Conservation (phyloP, 306 rosid genomes). For the Medicago ruthenica region DNA sequence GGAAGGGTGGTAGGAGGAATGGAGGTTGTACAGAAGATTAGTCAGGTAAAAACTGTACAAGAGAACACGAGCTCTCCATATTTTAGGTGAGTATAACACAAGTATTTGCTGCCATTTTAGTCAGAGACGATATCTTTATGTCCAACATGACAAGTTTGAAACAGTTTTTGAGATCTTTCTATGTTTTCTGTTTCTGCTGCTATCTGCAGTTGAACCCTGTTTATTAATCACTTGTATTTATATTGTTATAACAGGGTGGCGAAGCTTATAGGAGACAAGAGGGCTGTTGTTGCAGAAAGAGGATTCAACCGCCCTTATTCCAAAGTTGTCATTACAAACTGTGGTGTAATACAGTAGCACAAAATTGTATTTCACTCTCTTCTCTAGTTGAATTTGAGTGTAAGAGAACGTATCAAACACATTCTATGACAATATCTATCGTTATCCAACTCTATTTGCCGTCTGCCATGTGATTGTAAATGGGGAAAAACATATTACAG, state of each 20-base stretch:
- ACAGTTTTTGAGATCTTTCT: neutral
- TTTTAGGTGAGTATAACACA: conserved; percentile 62
- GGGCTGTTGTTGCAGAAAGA: conserved; percentile 86
- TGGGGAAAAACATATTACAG: conserved; percentile 26
- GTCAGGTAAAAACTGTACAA: conserved; percentile 75
- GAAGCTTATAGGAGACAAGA: conserved; percentile 87
- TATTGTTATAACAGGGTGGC: conserved; percentile 69
- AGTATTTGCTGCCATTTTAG: conserved; percentile 29
- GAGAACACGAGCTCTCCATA: conserved; percentile 86
- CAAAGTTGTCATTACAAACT: conserved; percentile 67
- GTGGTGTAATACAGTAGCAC: conserved; percentile 58
- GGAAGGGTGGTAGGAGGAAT: conserved; percentile 70
- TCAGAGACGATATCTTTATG: conserved; percentile 30
- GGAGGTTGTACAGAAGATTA: conserved; percentile 71
- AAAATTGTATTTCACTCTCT: conserved; percentile 19
- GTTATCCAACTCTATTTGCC: conserved; percentile 9
- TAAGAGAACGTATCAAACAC: conserved; percentile 28
- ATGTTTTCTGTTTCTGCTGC: conserved; percentile 6
- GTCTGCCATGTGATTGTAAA: conserved; percentile 23
- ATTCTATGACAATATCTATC: conserved; percentile 36
- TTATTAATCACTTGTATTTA: conserved; percentile 24
- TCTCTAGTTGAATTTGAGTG: conserved; percentile 31
- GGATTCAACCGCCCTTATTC: conserved; percentile 89
- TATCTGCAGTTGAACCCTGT: neutral
- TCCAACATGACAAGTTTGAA: conserved; percentile 35